Evolutionary conservation across 805 yeast species (phyloP).

Genomic region (Ogataea thermomethanolica): DNA sequence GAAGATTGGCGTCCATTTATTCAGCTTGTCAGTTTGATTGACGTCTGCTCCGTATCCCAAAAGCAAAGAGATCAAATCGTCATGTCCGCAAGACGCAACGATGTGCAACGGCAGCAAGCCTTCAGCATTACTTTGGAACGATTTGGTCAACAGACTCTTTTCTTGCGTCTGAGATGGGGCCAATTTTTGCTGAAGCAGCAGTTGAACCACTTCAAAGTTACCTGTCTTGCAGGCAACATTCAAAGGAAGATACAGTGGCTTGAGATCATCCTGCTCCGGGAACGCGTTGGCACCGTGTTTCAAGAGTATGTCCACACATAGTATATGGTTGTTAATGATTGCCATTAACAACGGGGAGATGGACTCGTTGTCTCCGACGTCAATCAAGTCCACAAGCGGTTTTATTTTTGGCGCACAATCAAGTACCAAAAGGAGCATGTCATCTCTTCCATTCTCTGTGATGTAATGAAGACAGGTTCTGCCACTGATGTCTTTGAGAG

Average conservation of each 20-base stretch:
- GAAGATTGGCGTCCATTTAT: conserved; percentile 91
- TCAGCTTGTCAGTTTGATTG: conserved; percentile 76
- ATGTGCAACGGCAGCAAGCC: conserved; percentile 87
- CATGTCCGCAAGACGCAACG: conserved; percentile 80
- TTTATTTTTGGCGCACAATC: conserved; percentile 28
- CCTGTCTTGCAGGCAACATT: conserved; percentile 89
- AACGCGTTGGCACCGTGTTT: conserved; percentile 48
- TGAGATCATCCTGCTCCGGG: conserved; percentile 44
- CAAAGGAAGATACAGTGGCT: conserved; percentile 68
- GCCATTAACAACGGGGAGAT: conserved; percentile 82
- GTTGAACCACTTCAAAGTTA: conserved; percentile 62
- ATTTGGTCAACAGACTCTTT: conserved; percentile 32
- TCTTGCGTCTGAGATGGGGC: conserved; percentile 28
- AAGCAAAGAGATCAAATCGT: conserved; percentile 61
- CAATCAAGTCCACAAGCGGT: conserved; percentile 35
- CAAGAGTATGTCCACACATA: conserved; percentile 48
- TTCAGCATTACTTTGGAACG: conserved; percentile 72
- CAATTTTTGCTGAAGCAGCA: conserved; percentile 44
- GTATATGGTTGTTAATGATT: conserved; percentile 62
- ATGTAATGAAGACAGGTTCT: conserved; percentile 87
- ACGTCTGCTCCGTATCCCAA: conserved; percentile 72
- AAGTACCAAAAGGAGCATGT: conserved; percentile 37
- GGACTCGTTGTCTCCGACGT: conserved; percentile 64
- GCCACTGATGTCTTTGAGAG: conserved; percentile 61
- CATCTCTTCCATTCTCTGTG: conserved; percentile 52